Percentiles rank a stretch among this genome's conserved stretches.
phyloP scores from a whole-genome alignment of 768 basidiomycete species.

The Termitomyces sp. region DNA sequence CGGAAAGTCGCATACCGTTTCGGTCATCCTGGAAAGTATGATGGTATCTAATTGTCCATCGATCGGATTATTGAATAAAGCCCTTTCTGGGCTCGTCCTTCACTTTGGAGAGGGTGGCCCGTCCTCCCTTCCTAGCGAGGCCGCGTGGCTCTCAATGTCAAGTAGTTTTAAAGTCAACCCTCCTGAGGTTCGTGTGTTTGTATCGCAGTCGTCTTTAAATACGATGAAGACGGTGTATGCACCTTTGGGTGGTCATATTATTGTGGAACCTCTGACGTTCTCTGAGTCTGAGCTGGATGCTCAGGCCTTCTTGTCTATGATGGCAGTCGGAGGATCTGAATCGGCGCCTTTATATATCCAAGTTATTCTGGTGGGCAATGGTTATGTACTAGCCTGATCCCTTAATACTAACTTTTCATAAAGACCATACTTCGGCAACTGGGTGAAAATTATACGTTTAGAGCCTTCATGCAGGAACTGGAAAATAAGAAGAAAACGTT shows the following conservation, averaged over 20 bases:
- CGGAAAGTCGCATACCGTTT: slow-evolving; percentile 70
- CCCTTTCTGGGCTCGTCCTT: slow-evolving; percentile 60
- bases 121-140: slow-evolving; percentile 54
- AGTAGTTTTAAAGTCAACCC: slow-evolving; percentile 23
- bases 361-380: slow-evolving; percentile 49
- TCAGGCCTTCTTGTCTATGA: slow-evolving; percentile 66
- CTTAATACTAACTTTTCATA: neutral
- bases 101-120: slow-evolving; percentile 68
- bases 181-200: slow-evolving; percentile 44
- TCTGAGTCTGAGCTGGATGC: slow-evolving; percentile 61
- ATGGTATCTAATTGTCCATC: slow-evolving; percentile 46
- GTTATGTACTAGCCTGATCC: neutral
- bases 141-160: slow-evolving; percentile 51
- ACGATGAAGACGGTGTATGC: slow-evolving; percentile 57
- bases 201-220: slow-evolving; percentile 54
- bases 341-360: slow-evolving; percentile 68
- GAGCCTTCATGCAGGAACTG: slow-evolving; percentile 42
- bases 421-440: slow-evolving; percentile 59
- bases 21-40: slow-evolving; percentile 66
- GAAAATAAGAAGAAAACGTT: slow-evolving; percentile 44
- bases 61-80: slow-evolving; percentile 47
- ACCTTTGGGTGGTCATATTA: slow-evolving; percentile 42
- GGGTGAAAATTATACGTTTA: slow-evolving; percentile 53
- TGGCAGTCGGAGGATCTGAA: slow-evolving; percentile 62
- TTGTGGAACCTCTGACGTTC: slow-evolving; percentile 51